These are phyloP conservation scores for Pseudocercospora vitis DNA, from an alignment of 2,329 filamentous ascomycete species.

Conservation along the genomic window DNA sequence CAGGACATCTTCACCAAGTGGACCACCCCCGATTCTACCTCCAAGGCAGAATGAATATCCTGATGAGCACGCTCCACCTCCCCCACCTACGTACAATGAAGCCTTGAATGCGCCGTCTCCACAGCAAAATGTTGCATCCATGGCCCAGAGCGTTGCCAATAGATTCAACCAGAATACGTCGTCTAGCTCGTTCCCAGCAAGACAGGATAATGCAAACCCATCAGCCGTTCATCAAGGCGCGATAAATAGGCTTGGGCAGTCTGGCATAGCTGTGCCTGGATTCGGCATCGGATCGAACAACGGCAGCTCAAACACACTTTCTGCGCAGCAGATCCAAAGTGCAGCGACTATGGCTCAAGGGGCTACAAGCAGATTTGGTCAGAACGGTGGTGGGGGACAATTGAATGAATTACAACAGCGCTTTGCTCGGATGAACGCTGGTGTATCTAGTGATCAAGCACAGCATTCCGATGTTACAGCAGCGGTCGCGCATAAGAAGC, in stretches of 20 bases:
- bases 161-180: slow-evolving; percentile 10
- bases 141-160: slow-evolving; percentile 12
- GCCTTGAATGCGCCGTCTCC: slow-evolving; percentile 24
- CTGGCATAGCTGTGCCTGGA: slow-evolving; percentile 75
- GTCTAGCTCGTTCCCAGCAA: slow-evolving; percentile 6
- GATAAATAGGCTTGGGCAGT: slow-evolving; percentile 64
- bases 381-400: slow-evolving; percentile 41
- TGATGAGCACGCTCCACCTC: slow-evolving; percentile 46
- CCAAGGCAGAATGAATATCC: slow-evolving; percentile 62
- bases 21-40: slow-evolving; percentile 66
- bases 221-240: slow-evolving; percentile 58
- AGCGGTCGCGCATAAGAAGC: slow-evolving; percentile 50
- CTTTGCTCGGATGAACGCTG: slow-evolving; percentile 56
- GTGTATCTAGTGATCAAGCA: slow-evolving; percentile 22
- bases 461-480: slow-evolving; percentile 33
- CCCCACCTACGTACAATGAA: slow-evolving; percentile 53
- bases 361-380: slow-evolving; percentile 16
- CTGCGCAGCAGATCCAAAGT: slow-evolving; percentile 33
- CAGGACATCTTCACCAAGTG: slow-evolving; percentile 6
- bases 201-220: slow-evolving; percentile 32
- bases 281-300: slow-evolving; percentile 63
- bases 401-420: slow-evolving; percentile 68
- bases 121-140: slow-evolving; percentile 7
- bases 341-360: slow-evolving; percentile 16
- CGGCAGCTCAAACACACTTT: slow-evolving; percentile 36